A percentile compares a stretch with the other conserved stretches of the same genome.
Conservation (phyloP, 2,329 filamentous ascomycete species). For the Aspergillus oerlinghausenensis region DNA sequence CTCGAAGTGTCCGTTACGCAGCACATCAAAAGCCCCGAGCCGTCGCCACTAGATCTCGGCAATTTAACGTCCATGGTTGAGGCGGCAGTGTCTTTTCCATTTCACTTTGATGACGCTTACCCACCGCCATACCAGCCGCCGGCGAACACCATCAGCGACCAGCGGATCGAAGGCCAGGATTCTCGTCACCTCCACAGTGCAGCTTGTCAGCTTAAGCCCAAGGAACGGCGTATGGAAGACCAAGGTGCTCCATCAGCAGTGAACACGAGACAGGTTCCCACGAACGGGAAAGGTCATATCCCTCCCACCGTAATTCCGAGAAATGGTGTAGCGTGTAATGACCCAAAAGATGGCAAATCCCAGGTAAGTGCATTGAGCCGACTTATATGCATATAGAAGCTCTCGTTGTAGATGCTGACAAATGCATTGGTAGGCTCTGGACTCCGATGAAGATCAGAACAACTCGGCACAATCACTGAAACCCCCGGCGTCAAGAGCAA, state of each 20-base stretch:
- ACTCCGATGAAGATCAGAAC: neutral
- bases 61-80: slow-evolving; percentile 33
- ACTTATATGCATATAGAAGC: neutral
- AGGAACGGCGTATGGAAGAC: neutral
- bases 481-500: slow-evolving; percentile 4
- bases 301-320: neutral
- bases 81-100: slow-evolving; percentile 25
- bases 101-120: slow-evolving; percentile 17
- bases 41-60: slow-evolving; percentile 28
- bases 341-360: neutral
- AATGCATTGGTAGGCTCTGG: neutral
- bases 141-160: neutral
- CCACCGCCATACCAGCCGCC: slow-evolving; percentile 18
- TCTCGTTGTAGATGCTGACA: neutral
- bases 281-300: neutral
- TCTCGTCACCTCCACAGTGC: neutral
- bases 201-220: neutral
- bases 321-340: neutral
- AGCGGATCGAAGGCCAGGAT: neutral
- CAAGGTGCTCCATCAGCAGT: neutral
- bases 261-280: neutral
- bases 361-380: neutral
- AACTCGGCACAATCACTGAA: neutral
- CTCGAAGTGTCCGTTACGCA: slow-evolving; percentile 13
- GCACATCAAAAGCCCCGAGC: slow-evolving; percentile 14